Evolutionary conservation across 2,329 filamentous ascomycete genomes (phyloP).

Genomic region (Sporothrix protearum): DNA sequence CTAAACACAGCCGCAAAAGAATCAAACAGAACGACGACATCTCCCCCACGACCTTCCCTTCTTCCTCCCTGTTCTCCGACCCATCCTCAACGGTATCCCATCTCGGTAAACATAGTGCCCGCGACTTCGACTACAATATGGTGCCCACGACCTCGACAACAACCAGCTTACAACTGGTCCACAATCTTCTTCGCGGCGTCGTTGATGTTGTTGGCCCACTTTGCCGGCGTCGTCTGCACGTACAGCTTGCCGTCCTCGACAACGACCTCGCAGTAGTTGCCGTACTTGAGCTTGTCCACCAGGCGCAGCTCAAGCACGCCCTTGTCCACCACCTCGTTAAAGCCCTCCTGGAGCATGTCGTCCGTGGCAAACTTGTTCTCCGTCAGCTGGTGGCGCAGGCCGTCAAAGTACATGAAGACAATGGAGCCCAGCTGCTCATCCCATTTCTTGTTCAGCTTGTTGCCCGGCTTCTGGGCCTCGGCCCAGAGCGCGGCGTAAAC

Average conservation of each 20-base stretch:
- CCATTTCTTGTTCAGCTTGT: slow-evolving; percentile 41
- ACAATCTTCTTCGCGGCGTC: slow-evolving; percentile 38
- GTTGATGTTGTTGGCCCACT: slow-evolving; percentile 40
- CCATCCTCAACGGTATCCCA: too few relatives aligned
- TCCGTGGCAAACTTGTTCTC: slow-evolving; percentile 31
- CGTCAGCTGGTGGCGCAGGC: slow-evolving; percentile 35
- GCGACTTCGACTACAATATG: too few relatives aligned
- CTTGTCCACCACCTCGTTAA: slow-evolving; percentile 46
- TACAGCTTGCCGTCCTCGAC: slow-evolving; percentile 49
- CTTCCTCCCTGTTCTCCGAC: too few relatives aligned
- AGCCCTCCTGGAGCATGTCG: slow-evolving; percentile 48
- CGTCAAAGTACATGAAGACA: slow-evolving; percentile 42
- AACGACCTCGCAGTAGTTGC: slow-evolving; percentile 44
- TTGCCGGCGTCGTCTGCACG: slow-evolving; percentile 35
- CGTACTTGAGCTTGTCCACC: slow-evolving; percentile 44
- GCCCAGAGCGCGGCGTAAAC: slow-evolving; percentile 42
- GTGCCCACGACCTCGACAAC: too few relatives aligned
- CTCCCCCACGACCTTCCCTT: too few relatives aligned
- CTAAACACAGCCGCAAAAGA: too few relatives aligned
- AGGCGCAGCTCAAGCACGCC: slow-evolving; percentile 45
- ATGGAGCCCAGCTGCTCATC: slow-evolving; percentile 43
- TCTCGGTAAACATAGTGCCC: too few relatives aligned
- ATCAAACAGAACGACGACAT: too few relatives aligned
- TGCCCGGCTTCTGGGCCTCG: slow-evolving; percentile 34
- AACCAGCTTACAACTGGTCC: slow-evolving; percentile 34